phyloP scores from a whole-genome alignment of 208 protist species.

The Trypanosoma brucei region DNA sequence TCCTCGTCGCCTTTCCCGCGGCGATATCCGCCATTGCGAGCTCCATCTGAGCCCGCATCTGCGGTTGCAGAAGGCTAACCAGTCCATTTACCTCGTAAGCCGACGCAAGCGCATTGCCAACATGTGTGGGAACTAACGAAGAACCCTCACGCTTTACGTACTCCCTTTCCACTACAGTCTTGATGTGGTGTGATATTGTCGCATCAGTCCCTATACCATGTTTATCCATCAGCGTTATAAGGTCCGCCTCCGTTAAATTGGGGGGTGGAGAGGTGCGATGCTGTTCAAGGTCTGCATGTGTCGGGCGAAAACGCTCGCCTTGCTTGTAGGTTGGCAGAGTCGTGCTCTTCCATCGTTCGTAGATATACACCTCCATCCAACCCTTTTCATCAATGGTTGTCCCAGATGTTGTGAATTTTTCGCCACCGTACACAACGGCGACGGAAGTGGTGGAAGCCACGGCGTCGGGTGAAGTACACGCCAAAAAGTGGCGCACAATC shows the following conservation, averaged over 20 bases:
- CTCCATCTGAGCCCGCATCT: constrained; percentile 93
- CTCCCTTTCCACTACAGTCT: constrained; percentile 92
- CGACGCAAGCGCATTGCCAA: constrained; percentile 95
- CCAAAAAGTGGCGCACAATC: constrained; percentile 97
- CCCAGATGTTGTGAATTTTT: constrained; percentile 85
- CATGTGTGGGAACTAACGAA: constrained; percentile 86
- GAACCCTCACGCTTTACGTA: constrained; percentile 85
- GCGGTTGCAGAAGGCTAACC: constrained; percentile 83
- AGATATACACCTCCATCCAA: constrained; percentile 93
- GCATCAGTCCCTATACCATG: constrained; percentile 99
- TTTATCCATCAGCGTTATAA: constrained; percentile 97
- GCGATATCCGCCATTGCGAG: constrained; percentile 87
- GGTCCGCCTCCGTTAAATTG: constrained; percentile 94
- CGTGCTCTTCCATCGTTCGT: constrained; percentile 85
- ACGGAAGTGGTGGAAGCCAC: constrained; percentile 86
- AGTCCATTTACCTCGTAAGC: constrained; percentile 95
- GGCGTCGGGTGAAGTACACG: constrained; percentile 93
- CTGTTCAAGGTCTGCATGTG: constrained; percentile 66
- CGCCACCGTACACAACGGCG: constrained; percentile 57
- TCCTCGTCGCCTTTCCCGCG: constrained; percentile 63
- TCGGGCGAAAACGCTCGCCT: constrained; percentile 89
- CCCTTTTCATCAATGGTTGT: constrained; percentile 89
- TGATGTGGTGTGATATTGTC: constrained; percentile 99
- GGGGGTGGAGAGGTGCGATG: constrained; percentile 87
- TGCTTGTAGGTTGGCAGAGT: constrained; percentile 90